Base-by-base conservation (phyloP, 2,329 filamentous ascomycete genomes). In the Tolypocladium tundrense region DNA sequence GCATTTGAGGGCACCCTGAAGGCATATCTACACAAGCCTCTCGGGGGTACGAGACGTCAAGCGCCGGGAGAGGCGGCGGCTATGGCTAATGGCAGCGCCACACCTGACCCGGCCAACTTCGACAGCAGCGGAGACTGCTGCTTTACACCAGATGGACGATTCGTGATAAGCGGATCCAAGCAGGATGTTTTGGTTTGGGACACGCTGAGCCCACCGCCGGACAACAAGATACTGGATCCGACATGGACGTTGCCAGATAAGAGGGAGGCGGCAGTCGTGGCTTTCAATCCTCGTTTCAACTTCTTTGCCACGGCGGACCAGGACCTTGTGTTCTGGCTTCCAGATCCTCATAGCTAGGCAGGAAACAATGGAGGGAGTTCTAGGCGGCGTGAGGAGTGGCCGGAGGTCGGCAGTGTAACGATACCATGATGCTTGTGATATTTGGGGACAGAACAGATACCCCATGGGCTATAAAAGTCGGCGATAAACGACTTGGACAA, bases 221-320 rank as follows among this genome's bases (percentile, higher is more conserved):
- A 82, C 41, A 81, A 80, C 65, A 83, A 84, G 67, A 75, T 82
- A 2, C 69, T 91, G 57, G 80, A 83, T 45, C 88, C 89, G 55
- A 80, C 76, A 52, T 80, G 80, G 72, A 84, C 83, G 53, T 75
- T 88, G 53, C 84, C 87, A 45, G 85, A 87, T 64, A 83, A 81
- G 75, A 85, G 78, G 69, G 85, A 84, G 73, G 84, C 84, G 5
- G 88, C 88, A 1, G 81, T 96, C 14, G 79, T 96, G 48, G 90
- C 88, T 27, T 94, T 91, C 70, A 97, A 97, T 69, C 94, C 92
- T 33, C 82, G 92, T 54, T 94, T 88, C 72, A 97, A 97, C 72
- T 86, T 97, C 76, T 82, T 97, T 64, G 92, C 91, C 10, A 94
- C 88, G 51, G 94, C 91, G 4, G 92, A 97, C 66, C 88, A 88